Conservation (phyloP, 208 protist species). For the Leishmania guyanensis region DNA sequence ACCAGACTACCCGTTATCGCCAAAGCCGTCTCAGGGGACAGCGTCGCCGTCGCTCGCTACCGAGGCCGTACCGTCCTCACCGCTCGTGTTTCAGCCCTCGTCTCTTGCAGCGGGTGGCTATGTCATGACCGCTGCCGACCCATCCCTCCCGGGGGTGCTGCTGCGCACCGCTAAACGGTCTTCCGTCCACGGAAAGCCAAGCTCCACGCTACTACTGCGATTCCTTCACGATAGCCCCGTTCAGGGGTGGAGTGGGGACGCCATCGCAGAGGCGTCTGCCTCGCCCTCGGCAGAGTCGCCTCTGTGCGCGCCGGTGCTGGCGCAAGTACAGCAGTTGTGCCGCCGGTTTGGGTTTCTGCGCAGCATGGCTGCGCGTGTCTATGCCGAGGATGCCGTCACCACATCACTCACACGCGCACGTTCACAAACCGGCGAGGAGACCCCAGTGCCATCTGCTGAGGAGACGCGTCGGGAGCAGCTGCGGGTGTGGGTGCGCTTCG, state of each 20-base stretch:
- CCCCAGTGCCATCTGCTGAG: constrained; percentile 14
- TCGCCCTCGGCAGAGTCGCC: constrained; percentile 4
- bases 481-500: constrained; percentile 83
- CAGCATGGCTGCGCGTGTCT: constrained; percentile 38
- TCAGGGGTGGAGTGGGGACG: constrained; percentile 2
- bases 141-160: background rate
- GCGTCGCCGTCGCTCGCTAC: background rate
- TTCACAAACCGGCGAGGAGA: background rate
- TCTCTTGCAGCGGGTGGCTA: constrained; percentile 74
- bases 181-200: constrained; percentile 59
- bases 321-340: constrained; percentile 47
- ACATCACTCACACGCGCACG: constrained; percentile 8
- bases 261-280: constrained; percentile 23
- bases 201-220: constrained; percentile 76
- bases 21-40: background rate
- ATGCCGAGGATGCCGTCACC: constrained; percentile 25
- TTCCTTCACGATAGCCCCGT: constrained; percentile 31
- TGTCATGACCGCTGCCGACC: constrained; percentile 36
- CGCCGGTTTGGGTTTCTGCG: constrained; percentile 65
- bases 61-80: constrained; percentile 19
- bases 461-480: constrained; percentile 40
- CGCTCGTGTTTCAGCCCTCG: constrained; percentile 67
- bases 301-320: constrained; percentile 31
- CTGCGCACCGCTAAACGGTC: constrained; percentile 6
- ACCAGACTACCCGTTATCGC: background rate